Evolutionary conservation across 1,139 yeast genomes (phyloP).

Genomic region (Zhuliangozyma blackwelliae): DNA sequence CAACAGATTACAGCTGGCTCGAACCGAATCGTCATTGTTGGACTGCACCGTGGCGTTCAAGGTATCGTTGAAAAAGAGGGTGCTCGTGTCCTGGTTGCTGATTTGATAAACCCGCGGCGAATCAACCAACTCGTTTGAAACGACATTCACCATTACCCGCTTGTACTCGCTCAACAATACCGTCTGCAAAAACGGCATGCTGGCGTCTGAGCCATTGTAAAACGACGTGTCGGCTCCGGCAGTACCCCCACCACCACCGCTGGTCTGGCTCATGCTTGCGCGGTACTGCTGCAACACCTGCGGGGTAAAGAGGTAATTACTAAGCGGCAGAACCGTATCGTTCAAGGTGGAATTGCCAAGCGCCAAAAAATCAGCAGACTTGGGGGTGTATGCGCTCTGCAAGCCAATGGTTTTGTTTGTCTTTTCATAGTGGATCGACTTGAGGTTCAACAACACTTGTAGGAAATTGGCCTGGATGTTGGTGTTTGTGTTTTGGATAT

Average conservation of each 20-base stretch:
- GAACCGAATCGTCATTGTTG: slow-evolving; percentile 6
- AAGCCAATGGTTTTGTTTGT: slow-evolving; percentile 9
- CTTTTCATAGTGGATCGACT: slow-evolving; percentile 15
- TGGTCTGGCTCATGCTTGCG: background rate
- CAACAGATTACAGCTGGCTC: slow-evolving; percentile 7
- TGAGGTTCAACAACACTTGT: slow-evolving; percentile 48
- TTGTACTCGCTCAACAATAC: slow-evolving; percentile 41
- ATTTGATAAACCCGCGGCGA: slow-evolving; percentile 17
- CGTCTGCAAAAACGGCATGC: slow-evolving; percentile 37
- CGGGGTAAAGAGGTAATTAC: slow-evolving; percentile 25
- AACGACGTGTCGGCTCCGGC: slow-evolving; percentile 5
- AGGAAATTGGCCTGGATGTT: slow-evolving; percentile 52
- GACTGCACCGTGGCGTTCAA: slow-evolving; percentile 12
- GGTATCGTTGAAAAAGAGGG: slow-evolving; percentile 16
- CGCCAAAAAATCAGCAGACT: slow-evolving; percentile 3
- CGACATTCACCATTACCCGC: slow-evolving; percentile 37
- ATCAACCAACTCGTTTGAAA: slow-evolving; percentile 21
- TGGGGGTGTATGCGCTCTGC: slow-evolving; percentile 6
- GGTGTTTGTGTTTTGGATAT: slow-evolving; percentile 47
- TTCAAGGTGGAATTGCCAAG: slow-evolving; percentile 28
- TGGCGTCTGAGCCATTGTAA: slow-evolving; percentile 18
- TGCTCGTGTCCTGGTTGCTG: slow-evolving; percentile 16
- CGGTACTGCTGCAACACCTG: slow-evolving; percentile 13
- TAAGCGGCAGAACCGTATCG: slow-evolving; percentile 19
- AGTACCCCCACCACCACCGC: no score